phyloP scores from a whole-genome alignment of 768 basidiomycete genomes.

The Panellus pusillus region DNA sequence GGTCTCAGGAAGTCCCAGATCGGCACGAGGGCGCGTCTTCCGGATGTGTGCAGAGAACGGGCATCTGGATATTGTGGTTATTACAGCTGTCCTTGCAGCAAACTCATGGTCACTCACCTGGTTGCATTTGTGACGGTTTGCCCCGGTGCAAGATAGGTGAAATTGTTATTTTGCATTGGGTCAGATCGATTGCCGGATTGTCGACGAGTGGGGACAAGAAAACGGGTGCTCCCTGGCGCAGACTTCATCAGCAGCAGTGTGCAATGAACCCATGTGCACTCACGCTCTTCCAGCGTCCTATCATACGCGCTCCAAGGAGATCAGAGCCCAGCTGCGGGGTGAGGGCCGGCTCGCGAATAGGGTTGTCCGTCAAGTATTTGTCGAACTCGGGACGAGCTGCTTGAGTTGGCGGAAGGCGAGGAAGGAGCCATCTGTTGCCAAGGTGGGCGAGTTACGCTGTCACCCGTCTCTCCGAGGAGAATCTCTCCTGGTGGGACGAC shows the following conservation, averaged over 20 bases:
- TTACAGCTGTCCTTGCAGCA: neutral
- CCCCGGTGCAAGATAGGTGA: conserved; percentile 22
- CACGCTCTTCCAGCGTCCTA: conserved; percentile 30
- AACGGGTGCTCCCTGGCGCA: conserved; percentile 30
- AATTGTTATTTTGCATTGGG: conserved; percentile 26
- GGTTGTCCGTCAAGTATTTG: conserved; percentile 15
- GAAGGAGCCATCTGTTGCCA: conserved; percentile 26
- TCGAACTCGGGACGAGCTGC: conserved; percentile 29
- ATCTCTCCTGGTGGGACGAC: conserved; percentile 11
- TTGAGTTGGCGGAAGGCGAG: conserved; percentile 31
- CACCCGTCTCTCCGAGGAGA: conserved; percentile 24
- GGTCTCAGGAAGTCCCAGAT: conserved; percentile 12
- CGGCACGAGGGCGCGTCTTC: conserved; percentile 26
- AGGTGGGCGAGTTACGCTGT: conserved; percentile 7
- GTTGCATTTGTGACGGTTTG: neutral
- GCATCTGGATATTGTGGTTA: conserved; percentile 12
- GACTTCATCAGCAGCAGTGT: neutral
- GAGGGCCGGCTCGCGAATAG: conserved; percentile 3
- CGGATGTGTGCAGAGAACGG: conserved; percentile 29
- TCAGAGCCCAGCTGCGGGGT: conserved; percentile 20
- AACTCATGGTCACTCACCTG: neutral
- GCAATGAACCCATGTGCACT: neutral
- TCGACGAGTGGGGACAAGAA: conserved; percentile 24
- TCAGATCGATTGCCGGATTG: conserved; percentile 18
- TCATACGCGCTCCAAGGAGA: conserved; percentile 27